phyloP scores from a whole-genome alignment of 2,329 filamentous ascomycete species.

The Septoria petroselini region DNA sequence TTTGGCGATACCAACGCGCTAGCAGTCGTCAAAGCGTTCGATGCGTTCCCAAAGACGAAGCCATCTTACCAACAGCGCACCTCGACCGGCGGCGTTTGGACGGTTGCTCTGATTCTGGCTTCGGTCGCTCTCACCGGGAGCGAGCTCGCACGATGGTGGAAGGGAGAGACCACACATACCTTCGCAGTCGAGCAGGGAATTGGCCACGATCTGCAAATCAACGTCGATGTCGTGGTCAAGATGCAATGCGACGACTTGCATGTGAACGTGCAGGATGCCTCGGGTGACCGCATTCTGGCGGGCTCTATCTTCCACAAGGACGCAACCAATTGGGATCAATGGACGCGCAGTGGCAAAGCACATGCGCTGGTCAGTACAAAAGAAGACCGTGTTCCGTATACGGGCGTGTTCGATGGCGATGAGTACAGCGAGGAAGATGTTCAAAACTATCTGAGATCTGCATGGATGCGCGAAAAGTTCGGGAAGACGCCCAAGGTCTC shows the following conservation, averaged over 20 bases:
- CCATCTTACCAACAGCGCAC: constrained; percentile 84
- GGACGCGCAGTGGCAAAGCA: constrained; percentile 68
- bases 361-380: constrained; percentile 55
- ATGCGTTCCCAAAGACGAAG: constrained; percentile 97
- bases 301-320: constrained; percentile 70
- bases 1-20: constrained; percentile 66
- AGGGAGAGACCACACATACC: constrained; percentile 77
- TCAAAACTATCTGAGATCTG: constrained; percentile 78
- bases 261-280: constrained; percentile 94
- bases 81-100: constrained; percentile 88
- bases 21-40: constrained; percentile 73
- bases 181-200: constrained; percentile 94
- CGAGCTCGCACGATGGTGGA: constrained; percentile 80
- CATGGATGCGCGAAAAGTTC: constrained; percentile 62
- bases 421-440: constrained; percentile 76
- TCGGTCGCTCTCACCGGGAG: constrained; percentile 72
- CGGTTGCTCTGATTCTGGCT: constrained; percentile 72
- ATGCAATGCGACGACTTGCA: constrained; percentile 90
- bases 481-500: constrained; percentile 68
- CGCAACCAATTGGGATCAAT: constrained; percentile 75
- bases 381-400: constrained; percentile 55
- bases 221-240: constrained; percentile 84
- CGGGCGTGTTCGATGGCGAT: constrained; percentile 60
- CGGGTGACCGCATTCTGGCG: constrained; percentile 86
- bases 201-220: constrained; percentile 84